phyloP scores from a whole-genome alignment of 305 asterid genomes.

The Fraxinus latifolia region DNA sequence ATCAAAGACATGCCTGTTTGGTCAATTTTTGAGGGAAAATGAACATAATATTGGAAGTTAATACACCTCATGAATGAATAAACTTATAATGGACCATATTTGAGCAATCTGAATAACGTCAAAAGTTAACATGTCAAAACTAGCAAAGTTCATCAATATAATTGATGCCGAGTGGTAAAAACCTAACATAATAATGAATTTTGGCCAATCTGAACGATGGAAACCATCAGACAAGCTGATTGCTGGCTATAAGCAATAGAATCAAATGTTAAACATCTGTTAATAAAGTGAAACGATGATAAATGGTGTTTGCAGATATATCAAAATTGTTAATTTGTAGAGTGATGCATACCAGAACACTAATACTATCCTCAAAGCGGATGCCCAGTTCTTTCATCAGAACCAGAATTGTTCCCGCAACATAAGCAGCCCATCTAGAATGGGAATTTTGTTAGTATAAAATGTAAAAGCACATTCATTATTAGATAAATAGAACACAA shows the following conservation, averaged over 20 bases:
- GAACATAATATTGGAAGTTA: background rate
- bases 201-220: background rate
- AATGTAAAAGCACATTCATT: constrained; percentile 4
- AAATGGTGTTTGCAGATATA: background rate
- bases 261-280: background rate
- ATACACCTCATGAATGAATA: background rate
- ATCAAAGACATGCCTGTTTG: background rate
- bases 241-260: background rate
- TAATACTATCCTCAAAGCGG: constrained; percentile 74
- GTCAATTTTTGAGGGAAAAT: background rate
- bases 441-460: constrained; percentile 32
- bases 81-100: background rate
- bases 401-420: constrained; percentile 93
- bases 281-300: background rate
- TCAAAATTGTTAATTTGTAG: background rate
- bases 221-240: background rate
- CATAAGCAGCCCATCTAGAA: constrained; percentile 97
- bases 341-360: constrained; percentile 59
- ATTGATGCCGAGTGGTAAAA: background rate
- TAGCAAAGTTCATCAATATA: background rate
- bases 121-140: background rate
- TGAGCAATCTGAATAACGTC: background rate
- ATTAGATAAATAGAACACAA: constrained; percentile 7
- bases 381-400: constrained; percentile 83
- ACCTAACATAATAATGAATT: background rate